Conservation (phyloP, 2,329 filamentous ascomycete genomes). For the Hypomyces rosellus region DNA sequence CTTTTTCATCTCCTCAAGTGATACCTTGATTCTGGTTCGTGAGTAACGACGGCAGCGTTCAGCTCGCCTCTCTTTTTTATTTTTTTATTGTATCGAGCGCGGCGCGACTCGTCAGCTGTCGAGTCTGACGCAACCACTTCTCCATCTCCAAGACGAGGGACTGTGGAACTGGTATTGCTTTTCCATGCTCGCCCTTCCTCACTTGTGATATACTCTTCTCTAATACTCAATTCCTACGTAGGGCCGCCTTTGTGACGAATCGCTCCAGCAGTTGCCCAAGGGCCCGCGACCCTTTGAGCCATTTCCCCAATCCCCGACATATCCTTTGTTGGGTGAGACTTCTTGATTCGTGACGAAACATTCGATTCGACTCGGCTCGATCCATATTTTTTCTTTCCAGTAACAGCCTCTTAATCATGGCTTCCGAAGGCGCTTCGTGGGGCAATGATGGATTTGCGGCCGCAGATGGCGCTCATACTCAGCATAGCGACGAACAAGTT, state of each 20-base stretch:
- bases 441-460: conserved; percentile 48
- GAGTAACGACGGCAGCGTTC: neutral
- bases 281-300: neutral
- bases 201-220: neutral
- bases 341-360: neutral
- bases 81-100: neutral
- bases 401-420: conserved; percentile 23
- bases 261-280: conserved; percentile 1
- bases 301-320: neutral
- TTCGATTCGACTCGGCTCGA: conserved; percentile 1
- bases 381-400: too few relatives aligned
- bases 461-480: conserved; percentile 50
- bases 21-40: neutral
- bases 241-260: neutral
- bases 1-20: too few relatives aligned
- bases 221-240: neutral
- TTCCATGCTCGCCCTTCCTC: neutral
- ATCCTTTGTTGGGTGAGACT: neutral
- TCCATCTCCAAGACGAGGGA: neutral
- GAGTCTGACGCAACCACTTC: neutral
- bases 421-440: conserved; percentile 41
- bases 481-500: conserved; percentile 50
- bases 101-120: conserved; percentile 7
- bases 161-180: neutral
- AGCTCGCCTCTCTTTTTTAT: neutral